phyloP scores from a whole-genome alignment of 352 stramenopile species.

The Phytopythium mirpurense region DNA sequence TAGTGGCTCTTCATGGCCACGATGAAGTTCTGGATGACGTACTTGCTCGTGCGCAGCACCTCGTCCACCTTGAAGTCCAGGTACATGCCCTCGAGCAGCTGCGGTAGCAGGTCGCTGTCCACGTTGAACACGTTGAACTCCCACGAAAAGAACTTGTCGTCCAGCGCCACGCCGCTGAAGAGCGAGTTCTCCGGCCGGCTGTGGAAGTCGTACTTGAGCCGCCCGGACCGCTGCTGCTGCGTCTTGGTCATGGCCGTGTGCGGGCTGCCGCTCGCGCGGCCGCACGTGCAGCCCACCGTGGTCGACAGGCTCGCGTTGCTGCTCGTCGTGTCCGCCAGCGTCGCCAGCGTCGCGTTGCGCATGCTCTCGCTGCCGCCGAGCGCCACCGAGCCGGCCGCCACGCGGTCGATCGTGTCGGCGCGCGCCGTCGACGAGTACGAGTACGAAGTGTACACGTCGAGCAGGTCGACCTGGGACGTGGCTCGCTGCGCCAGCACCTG shows the following conservation, averaged over 20 bases:
- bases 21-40: conserved; percentile 75
- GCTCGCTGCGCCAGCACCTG: conserved; percentile 66
- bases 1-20: conserved; percentile 78
- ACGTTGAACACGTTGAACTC: conserved; percentile 78
- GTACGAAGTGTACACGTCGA: conserved; percentile 76
- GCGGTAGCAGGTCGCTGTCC: conserved; percentile 41
- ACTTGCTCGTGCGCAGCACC: conserved; percentile 48
- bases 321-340: conserved; percentile 3
- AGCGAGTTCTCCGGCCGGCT: conserved; percentile 4
- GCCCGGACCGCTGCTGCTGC: conserved; percentile 5
- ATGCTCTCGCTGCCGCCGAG: neutral
- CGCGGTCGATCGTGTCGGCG: conserved; percentile 1
- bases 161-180: conserved; percentile 5
- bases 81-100: conserved; percentile 71
- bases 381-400: neutral
- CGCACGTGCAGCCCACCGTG: conserved; percentile 4
- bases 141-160: conserved; percentile 41
- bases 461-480: conserved; percentile 69
- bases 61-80: conserved; percentile 67
- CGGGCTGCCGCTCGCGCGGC: neutral
- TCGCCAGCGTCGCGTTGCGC: conserved; percentile 4
- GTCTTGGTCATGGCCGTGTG: conserved; percentile 1
- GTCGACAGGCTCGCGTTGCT: neutral
- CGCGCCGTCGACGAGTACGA: conserved; percentile 19
- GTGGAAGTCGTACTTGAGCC: conserved; percentile 10